phyloP scores from a whole-genome alignment of 1,284 basidiomycete species.

The Trichosporon sp. region DNA sequence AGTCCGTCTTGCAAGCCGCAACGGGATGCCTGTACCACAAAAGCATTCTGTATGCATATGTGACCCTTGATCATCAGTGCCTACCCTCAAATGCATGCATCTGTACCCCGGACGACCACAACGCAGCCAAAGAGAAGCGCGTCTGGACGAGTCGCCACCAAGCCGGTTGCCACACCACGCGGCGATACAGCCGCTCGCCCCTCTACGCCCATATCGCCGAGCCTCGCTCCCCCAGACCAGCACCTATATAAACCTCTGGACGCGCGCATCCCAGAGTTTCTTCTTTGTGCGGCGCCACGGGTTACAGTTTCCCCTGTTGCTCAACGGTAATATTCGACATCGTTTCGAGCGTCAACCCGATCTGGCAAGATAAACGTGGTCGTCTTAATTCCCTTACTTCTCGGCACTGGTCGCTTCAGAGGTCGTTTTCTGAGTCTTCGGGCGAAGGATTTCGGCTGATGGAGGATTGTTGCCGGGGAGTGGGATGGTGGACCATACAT shows the following conservation, averaged over 20 bases:
- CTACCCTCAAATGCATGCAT: too few species aligned
- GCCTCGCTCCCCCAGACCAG: not conserved
- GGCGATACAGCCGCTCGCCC: not conserved
- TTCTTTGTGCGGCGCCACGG: constrained; percentile 20
- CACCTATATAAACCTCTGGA: not conserved
- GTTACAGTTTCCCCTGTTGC: constrained; percentile 32
- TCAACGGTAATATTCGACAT: constrained; percentile 21
- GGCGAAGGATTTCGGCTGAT: constrained; percentile 12
- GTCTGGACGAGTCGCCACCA: not conserved
- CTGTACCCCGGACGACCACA: too few species aligned
- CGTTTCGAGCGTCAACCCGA: constrained; percentile 40
- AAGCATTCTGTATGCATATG: too few species aligned
- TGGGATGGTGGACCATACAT: constrained; percentile 41
- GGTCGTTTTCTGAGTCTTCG: not conserved
- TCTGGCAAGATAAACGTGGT: constrained; percentile 24
- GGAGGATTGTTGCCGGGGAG: constrained; percentile 9
- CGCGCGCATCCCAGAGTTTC: not conserved
- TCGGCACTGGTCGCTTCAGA: not conserved
- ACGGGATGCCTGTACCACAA: too few species aligned
- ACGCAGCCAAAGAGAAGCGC: too few species aligned
- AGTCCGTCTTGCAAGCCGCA: too few species aligned
- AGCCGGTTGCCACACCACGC: not conserved
- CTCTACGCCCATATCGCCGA: not conserved
- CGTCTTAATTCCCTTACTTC: not conserved
- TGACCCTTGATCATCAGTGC: too few species aligned